Evolutionary conservation across 2,329 filamentous ascomycete genomes (phyloP).

Genomic region (Diaporthe caulivora): DNA sequence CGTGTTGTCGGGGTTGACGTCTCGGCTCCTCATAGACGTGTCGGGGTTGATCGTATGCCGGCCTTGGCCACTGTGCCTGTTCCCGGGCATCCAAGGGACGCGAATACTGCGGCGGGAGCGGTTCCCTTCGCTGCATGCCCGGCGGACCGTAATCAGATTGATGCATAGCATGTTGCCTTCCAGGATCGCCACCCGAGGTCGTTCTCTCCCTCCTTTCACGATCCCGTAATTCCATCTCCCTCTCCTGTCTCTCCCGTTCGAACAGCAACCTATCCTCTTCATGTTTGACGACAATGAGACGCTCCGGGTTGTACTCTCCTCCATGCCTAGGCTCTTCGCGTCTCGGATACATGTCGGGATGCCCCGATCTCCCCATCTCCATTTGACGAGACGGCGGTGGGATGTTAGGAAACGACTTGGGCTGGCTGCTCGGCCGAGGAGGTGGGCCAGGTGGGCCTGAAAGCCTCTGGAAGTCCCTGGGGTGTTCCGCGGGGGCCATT

Average conservation of each 20-base stretch:
- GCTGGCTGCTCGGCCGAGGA: slow-evolving; percentile 64
- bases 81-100: slow-evolving; percentile 58
- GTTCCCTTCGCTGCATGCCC: slow-evolving; percentile 45
- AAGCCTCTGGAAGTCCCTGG: slow-evolving; percentile 54
- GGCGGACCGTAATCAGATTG: slow-evolving; percentile 56
- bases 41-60: slow-evolving; percentile 57
- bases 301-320: slow-evolving; percentile 67
- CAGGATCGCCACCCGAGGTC: slow-evolving; percentile 62
- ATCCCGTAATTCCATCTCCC: slow-evolving; percentile 57
- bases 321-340: slow-evolving; percentile 61
- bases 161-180: slow-evolving; percentile 58
- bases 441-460: slow-evolving; percentile 54
- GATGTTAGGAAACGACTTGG: slow-evolving; percentile 61
- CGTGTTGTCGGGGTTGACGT: slow-evolving; percentile 58
- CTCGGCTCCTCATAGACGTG: slow-evolving; percentile 54
- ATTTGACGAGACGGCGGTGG: slow-evolving; percentile 56
- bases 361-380: slow-evolving; percentile 59
- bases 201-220: slow-evolving; percentile 55
- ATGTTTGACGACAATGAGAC: slow-evolving; percentile 59
- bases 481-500: slow-evolving; percentile 56
- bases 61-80: slow-evolving; percentile 51
- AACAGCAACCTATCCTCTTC: slow-evolving; percentile 66
- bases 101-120: slow-evolving; percentile 56
- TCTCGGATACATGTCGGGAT: slow-evolving; percentile 59
- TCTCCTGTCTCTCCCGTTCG: slow-evolving; percentile 54